Base-by-base conservation (phyloP, 441 rosid species). In the Aleurites moluccanus region DNA sequence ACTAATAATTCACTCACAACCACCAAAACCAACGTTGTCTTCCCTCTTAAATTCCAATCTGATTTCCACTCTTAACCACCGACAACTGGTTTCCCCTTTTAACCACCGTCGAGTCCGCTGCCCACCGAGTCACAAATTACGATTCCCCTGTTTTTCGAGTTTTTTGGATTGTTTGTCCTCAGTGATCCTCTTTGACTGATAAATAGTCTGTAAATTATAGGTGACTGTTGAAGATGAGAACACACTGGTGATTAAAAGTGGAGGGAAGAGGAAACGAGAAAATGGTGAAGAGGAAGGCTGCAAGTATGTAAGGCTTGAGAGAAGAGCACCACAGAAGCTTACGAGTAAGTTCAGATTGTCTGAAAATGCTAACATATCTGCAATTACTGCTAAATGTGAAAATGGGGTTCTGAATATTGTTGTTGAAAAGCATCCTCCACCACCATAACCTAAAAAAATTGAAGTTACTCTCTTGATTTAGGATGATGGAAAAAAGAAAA, bases 241-340 rank as follows among this genome's bases (percentile, higher is more conserved):
- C 25, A 86, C 77, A 0, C 69, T 93, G 76, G 92, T 90, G 80
- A 86, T 90, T 18, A 85, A 81, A 73, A 86, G 89, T n/a, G 83
- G 81, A 40, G 89, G 94, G 74, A 88, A 89, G 82, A 85, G 97
- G 80, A 93, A 91, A 74, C 83, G 93, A 3, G 89, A 85, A 35
- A 90, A 84, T 10, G 79, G 73, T 0, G 89, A 80, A 28, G 91
- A 83, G 18, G 92, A 88, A 74, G 84, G 88, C 0, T 83, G 86
- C 78, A 88, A 81, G 76, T 92, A 86, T 77, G 76, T 88, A 2
- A 84, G 87, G 79, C 86, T 91, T 0, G 98, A 91, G 82, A 86
- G 98, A 77, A 86, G 84, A 59, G 73, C 78, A 3, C 79, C 79
- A 6, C 82, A 77, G 75, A 91, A 87, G 80, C 67, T 85, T 28